These are phyloP conservation scores for Zhuliangozyma blackwelliae DNA, from an alignment of 1,139 yeast species.

Conservation along the genomic window DNA sequence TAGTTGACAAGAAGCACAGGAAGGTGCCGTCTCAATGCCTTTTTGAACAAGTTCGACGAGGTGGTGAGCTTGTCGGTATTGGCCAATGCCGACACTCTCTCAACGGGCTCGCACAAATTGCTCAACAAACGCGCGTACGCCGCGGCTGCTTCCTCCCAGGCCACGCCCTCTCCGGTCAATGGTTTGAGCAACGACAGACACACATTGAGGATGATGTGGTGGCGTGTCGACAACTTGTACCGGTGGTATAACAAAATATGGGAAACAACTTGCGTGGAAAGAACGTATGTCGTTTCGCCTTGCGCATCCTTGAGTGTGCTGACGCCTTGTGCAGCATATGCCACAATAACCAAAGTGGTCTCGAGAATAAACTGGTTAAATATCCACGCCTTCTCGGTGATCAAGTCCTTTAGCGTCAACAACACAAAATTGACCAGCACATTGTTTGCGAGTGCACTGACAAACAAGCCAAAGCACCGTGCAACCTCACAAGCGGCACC, in stretches of 20 bases:
- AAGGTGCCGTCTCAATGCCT: slow-evolving; percentile 57
- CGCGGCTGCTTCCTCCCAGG: slow-evolving; percentile 28
- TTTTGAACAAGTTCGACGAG: slow-evolving; percentile 50
- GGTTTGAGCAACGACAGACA: slow-evolving; percentile 47
- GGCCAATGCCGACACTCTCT: slow-evolving; percentile 8
- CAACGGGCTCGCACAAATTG: slow-evolving; percentile 70
- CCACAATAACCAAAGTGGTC: slow-evolving; percentile 7
- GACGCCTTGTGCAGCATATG: background rate
- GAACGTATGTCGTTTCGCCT: slow-evolving; percentile 24
- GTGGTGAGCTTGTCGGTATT: slow-evolving; percentile 43
- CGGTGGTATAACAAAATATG: slow-evolving; percentile 64
- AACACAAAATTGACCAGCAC: no score
- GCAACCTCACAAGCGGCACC: slow-evolving; percentile 6
- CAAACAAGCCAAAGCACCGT: slow-evolving; percentile 2
- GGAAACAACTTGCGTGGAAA: slow-evolving; percentile 45
- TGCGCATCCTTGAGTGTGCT: background rate
- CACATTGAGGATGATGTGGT: slow-evolving; percentile 56
- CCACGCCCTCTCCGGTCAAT: slow-evolving; percentile 25
- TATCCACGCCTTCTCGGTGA: slow-evolving; percentile 53
- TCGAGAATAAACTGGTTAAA: slow-evolving; percentile 71
- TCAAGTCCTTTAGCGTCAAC: slow-evolving; percentile 27
- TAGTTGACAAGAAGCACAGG: slow-evolving; percentile 59
- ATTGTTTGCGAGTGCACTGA: background rate
- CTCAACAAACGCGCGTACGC: slow-evolving; percentile 56
- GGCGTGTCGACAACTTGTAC: slow-evolving; percentile 63